Conservation (phyloP, 805 yeast genomes). For the Barnettozyma populi region DNA sequence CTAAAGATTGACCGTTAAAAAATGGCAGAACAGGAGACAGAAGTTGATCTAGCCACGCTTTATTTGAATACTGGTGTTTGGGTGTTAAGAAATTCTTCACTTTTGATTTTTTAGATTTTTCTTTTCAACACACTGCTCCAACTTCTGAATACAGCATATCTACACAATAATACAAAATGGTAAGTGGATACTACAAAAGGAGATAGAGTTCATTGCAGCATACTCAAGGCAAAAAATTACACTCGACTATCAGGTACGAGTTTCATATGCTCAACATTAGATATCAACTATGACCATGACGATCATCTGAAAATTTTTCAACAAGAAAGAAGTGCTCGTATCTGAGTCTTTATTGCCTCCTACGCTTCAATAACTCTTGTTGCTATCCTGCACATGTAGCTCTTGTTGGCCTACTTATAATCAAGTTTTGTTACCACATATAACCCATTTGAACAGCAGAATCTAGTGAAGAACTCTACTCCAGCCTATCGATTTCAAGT, state of each 20-base stretch:
- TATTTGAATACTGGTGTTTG: constrained; percentile 6
- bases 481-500: neutral
- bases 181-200: constrained; percentile 10
- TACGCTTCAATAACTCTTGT: no score
- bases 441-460: neutral
- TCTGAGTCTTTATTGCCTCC: neutral
- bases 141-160: constrained; percentile 3
- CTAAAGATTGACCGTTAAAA: neutral
- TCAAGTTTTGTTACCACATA: no score
- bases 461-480: neutral
- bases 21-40: constrained; percentile 3
- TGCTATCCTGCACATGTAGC: no score
- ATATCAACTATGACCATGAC: neutral
- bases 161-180: constrained; percentile 21
- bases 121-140: constrained; percentile 12
- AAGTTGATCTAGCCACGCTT: constrained; percentile 1
- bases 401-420: no score
- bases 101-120: constrained; percentile 22
- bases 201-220: neutral
- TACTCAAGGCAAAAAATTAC: neutral
- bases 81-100: constrained; percentile 4
- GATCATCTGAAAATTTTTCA: neutral
- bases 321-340: neutral
- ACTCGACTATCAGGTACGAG: neutral
- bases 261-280: neutral